Base-by-base conservation (phyloP, 345 rosid genomes). In the Turritis glabra region DNA sequence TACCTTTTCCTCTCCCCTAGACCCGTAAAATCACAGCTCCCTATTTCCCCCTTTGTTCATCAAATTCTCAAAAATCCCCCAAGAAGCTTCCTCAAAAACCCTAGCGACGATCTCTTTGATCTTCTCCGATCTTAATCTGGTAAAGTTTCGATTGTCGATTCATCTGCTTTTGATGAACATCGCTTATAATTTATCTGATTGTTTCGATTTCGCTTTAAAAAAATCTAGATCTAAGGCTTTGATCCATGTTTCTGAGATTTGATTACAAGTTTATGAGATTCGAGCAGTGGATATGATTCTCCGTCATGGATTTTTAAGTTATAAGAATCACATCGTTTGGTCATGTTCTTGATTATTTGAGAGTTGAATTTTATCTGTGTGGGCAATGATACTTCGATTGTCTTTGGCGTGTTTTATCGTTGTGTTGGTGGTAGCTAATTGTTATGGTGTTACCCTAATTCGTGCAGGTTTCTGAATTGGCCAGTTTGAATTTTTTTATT, bases 111-210 rank as follows among this genome's bases (percentile, higher is more conserved):
- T 32, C 50, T 25, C n/a, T 68, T 68, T 57, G 15, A 30, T 62
- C 67, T 19, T 50, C 67, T 55, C 7, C 67, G 62, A 59, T 67
- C 67, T 18, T 53, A 23, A 18, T 63, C 76, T 25, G 80, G 80
- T 77, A 55, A 38, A 8, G 0, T 8, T 26, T 19, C 35, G 59
- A 37, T 37, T 37, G 13, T 0, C 8, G 37, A 8, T 33, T 33
- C 37, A 2, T 33, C 37, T 33, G 37, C n/a, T n/a, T n/a, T n/a
- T n/a, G n/a, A n/a, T n/a, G n/a, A n/a, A n/a, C n/a, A n/a, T n/a
- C n/a, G n/a, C n/a, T n/a, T n/a, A n/a, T n/a, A n/a, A n/a, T n/a
- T n/a, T n/a, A n/a, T n/a, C n/a, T n/a, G n/a, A n/a, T n/a, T n/a
- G n/a, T n/a, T n/a, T n/a, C n/a, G n/a, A n/a, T n/a, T n/a, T n/a